Conservation (phyloP, 108 stramenopile species). For the Schizochytrium sp. region DNA sequence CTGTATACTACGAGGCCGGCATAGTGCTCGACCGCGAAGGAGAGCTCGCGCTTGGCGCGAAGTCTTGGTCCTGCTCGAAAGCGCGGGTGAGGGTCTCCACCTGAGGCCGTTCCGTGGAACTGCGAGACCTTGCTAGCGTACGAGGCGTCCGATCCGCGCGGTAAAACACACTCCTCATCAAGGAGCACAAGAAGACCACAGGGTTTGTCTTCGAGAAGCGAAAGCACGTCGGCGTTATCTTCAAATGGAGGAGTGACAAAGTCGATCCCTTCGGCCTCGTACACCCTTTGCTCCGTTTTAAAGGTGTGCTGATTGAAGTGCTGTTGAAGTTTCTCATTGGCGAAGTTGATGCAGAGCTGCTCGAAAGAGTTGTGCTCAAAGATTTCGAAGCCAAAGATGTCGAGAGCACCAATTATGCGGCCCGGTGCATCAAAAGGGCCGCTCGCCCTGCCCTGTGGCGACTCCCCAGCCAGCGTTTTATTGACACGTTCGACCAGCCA, state of each 20-base stretch:
- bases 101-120: conserved; percentile 29
- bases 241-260: conserved; percentile 65
- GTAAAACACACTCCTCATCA: conserved; percentile 35
- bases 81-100: neutral
- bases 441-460: no score
- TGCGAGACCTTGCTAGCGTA: conserved; percentile 11
- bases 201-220: conserved; percentile 60
- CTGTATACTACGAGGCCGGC: conserved; percentile 77
- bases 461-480: conserved; percentile 46
- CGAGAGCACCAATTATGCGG: conserved; percentile 74
- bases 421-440: neutral
- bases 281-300: conserved; percentile 50
- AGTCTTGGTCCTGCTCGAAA: conserved; percentile 35
- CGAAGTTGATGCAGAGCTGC: conserved; percentile 90
- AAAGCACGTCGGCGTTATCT: conserved; percentile 69
- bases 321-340: conserved; percentile 88
- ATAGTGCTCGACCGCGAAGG: conserved; percentile 77
- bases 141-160: conserved; percentile 21
- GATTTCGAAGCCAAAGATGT: conserved; percentile 94
- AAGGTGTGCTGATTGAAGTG: conserved; percentile 36
- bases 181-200: conserved; percentile 32
- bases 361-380: conserved; percentile 73
- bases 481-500: conserved; percentile 37
- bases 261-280: conserved; percentile 76
- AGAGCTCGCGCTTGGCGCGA: conserved; percentile 49